Evolutionary conservation across 306 rosid species (phyloP), one percentile per base, ranked within the genome.

Genomic region (Urtica urens): DNA sequence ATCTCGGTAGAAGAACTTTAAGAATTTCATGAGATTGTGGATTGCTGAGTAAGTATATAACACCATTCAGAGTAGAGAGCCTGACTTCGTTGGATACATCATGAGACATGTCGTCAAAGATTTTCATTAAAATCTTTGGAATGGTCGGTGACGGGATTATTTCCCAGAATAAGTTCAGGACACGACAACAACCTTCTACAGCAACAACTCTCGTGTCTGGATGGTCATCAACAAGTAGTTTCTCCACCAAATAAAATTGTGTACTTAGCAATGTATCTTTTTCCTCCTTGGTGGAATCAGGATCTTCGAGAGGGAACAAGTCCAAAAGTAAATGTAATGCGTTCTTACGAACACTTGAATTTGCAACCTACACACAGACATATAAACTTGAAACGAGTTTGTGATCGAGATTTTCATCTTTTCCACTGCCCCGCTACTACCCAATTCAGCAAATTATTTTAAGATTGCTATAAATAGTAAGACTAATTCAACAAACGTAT

Each of bases 101-200:
- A 38, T 37, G 84, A 16, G 95, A 84, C 71, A 79, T 74, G 67
- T 81, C 93, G 64, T 71, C 75, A 62, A 84, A 64, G 66, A 74
- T 21, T 54, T 74, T 81, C 31, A 76, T 78, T 46, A 90, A 26
- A n/a, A 81, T 63, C 75, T 77, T 81, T 45, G 87, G 73, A 67
- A 81, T 84, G 60, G 67, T 77, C 23, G 84, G 66, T 42, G 88
- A 81, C 52, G 95, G 93, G 66, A 84, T 79, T 28, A 84, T 70
- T 77, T 84, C 92, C 97, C 95, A 90, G 65, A 76, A 84, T 40
- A 84, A 68, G 64, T 62, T 81, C 72, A 90, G 97, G 49, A 90
- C 34, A 8, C 93, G 84, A 42, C 87, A 84, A 34, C 74, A 81
- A 60, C 97, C 97, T 75, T 90, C 95, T 51, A 84, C 94, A 17